Evolutionary conservation across 2,329 filamentous ascomycete species (phyloP), one percentile per base, ranked within the genome.

Genomic region (Aspergillus persii): DNA sequence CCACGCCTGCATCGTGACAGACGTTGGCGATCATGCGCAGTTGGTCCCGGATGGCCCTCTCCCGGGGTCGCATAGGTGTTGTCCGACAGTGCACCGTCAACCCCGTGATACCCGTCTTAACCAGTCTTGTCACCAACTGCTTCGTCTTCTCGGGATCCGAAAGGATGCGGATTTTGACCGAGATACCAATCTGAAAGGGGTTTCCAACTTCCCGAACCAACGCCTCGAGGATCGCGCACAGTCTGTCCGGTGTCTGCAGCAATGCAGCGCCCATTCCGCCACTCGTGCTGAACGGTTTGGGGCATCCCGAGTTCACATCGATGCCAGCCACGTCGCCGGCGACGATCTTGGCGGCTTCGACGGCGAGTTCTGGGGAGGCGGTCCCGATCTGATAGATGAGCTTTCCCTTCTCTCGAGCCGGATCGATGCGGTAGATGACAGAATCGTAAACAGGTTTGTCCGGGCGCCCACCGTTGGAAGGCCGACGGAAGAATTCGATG

Each of bases 231-330:
- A 99, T 99, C 0, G 88, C 84, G 67, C 88, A 89, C 1, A 99
- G 84, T 69, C 85, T 87, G 64, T 98, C 93, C 0, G 95, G 94
- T 0, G 89, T 94, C 66, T 86, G 86, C 15, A 99, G 84, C 23
- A 99, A 83, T 1, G 93, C 94, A 0, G 95, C 95, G 52, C 95
- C 95, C 95, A 99, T 99, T 52, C 95, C 95, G 61, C 92, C 92
- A 63, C 85, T 85, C 2, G 94, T 96, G 70, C 91, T 96, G 77
- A 99, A 99, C 0, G 94, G 91, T 76, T 99, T 99, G 0, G 95
- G 95, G 72, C 95, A 99, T n/a, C 95, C 95, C 0, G 95, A 92
- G 74, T 99, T 99, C 62, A 99, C 89, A 74, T 98, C 95, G 67
- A 99, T 97, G 61, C 95, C 95, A 0, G 89, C 88, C 3, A 99